Evolutionary conservation across 2,329 filamentous ascomycete genomes (phyloP), one percentile per base, ranked within the genome.

Genomic region (Fusarium bactridioides): DNA sequence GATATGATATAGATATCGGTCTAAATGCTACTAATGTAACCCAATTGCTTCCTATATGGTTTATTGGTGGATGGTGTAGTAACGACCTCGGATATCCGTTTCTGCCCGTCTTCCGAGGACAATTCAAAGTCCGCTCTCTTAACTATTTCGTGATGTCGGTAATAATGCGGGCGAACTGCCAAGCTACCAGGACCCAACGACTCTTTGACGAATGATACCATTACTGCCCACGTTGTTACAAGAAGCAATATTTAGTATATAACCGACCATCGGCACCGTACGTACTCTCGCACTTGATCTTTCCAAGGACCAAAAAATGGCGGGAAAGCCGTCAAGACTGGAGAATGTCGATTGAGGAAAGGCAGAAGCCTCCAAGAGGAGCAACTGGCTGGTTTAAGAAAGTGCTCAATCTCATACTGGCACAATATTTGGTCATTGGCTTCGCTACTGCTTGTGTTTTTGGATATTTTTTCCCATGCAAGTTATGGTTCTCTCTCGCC

Each of bases 351-450:
- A 61, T 53, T 38, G 37, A 64, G n/a, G 69, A 70, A 66, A 69
- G 62, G 55, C 37, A 73, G 40, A 60, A 61, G 38, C 38, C 54
- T 48, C 50, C 31, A 37, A 50, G 25, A 50, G 47, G 68, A 29
- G 29, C 51, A 12, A 41, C 59, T 31, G 58, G 43, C 35, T 69
- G 76, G 67, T 58, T 60, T 5, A 76, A 72, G 58, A 77, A 69
- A 41, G 62, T 69, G 16, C 59, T 58, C 54, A 67, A 69, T 67
- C 80, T 88, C 62, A 54, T 89, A 51, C 79, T 83, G 55, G 86
- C 87, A 61, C 90, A 92, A 81, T 92, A 90, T 88, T 87, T 92
- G 62, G 83, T 92, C 23, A 85, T 92, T 62, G 88, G 86, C 23
- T 90, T 92, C 73, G 88, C 83, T 4, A 68, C 88, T 82, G 80